A percentile compares a stretch with the other conserved stretches of the same genome.
phyloP scores from a whole-genome alignment of 176 grass and related monocot genomes.

The Saccharum spontaneum region DNA sequence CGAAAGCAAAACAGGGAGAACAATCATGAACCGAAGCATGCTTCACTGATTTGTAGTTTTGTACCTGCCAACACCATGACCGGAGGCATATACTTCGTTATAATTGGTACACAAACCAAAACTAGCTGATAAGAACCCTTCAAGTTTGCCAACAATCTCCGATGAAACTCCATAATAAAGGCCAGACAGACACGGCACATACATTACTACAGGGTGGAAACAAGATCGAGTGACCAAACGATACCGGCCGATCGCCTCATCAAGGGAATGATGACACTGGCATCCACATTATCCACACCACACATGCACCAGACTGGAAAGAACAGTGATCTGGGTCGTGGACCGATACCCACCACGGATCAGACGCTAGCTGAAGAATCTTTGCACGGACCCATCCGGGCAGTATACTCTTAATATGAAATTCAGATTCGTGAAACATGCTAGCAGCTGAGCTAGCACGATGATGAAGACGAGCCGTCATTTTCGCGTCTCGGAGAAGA shows the following conservation, averaged over 20 bases:
- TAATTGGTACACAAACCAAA: neutral
- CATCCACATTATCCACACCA: neutral
- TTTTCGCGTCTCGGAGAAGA: neutral
- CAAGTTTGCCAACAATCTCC: neutral
- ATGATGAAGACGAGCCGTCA: neutral
- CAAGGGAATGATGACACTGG: neutral
- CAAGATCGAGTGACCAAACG: neutral
- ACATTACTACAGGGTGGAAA: too few relatives aligned
- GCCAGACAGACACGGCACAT: too few relatives aligned
- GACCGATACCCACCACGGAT: neutral
- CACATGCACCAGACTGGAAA: conserved; percentile 5
- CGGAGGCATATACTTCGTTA: too few relatives aligned
- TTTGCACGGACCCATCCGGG: neutral
- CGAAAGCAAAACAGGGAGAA: neutral
- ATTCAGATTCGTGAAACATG: neutral
- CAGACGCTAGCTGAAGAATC: neutral
- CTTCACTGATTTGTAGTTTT: neutral
- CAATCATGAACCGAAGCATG: neutral
- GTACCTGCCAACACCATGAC: neutral
- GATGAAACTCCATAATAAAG: neutral
- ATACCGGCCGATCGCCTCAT: neutral
- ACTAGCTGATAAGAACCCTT: neutral
- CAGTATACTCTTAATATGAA: neutral
- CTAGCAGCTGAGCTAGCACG: conserved; percentile 8
- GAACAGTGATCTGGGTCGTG: neutral